Evolutionary conservation across 2,329 filamentous ascomycete species (phyloP).

Genomic region (Alternaria longipes): DNA sequence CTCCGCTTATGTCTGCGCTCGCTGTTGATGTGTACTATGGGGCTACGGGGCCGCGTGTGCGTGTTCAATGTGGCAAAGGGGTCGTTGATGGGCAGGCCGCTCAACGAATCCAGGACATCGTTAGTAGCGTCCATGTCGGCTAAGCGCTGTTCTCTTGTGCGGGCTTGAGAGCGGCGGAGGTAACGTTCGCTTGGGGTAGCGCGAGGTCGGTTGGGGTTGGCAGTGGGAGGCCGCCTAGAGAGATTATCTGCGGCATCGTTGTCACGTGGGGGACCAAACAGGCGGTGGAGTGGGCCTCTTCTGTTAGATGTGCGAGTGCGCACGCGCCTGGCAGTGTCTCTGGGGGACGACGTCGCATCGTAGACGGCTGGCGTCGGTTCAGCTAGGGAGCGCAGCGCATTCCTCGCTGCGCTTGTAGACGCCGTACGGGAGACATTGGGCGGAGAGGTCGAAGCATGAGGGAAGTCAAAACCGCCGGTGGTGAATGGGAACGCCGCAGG

Average conservation of each 20-base stretch:
- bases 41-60: conserved; percentile 35
- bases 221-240: conserved; percentile 26
- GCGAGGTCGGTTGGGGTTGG: conserved; percentile 40
- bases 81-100: conserved; percentile 29
- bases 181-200: conserved; percentile 50
- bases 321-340: conserved; percentile 21
- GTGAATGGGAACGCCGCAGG: conserved; percentile 44
- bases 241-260: conserved; percentile 24
- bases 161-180: conserved; percentile 44
- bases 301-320: conserved; percentile 20
- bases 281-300: conserved; percentile 30
- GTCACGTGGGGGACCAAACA: conserved; percentile 35
- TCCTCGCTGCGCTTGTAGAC: conserved; percentile 5
- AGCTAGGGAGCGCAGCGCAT: conserved; percentile 19
- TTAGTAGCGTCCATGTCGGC: conserved; percentile 33
- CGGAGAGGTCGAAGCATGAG: conserved; percentile 52
- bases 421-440: conserved; percentile 18
- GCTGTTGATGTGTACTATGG: conserved; percentile 30
- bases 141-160: conserved; percentile 38
- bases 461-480: conserved; percentile 56
- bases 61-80: conserved; percentile 21
- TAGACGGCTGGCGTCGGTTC: conserved; percentile 17
- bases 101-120: conserved; percentile 35
- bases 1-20: conserved; percentile 46
- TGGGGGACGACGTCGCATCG: conserved; percentile 13